phyloP scores from a whole-genome alignment of 2,329 filamentous ascomycete genomes.

The Pseudocercospora cruenta region DNA sequence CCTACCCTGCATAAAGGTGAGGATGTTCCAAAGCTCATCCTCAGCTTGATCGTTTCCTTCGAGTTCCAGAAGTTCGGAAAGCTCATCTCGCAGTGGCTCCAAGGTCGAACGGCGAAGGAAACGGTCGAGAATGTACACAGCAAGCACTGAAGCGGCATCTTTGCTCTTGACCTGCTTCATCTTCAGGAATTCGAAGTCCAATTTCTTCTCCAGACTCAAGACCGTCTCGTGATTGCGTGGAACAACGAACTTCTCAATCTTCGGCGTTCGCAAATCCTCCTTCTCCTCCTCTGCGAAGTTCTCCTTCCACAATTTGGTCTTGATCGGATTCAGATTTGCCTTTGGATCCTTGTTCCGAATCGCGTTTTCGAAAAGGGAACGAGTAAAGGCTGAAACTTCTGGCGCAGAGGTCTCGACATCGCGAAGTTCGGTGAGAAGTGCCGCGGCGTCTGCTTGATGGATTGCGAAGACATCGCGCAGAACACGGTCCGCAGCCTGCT shows the following conservation, averaged over 20 bases:
- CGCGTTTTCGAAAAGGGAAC: neutral
- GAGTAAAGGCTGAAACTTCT: neutral
- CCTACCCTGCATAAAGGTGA: neutral
- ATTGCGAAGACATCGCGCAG: slow-evolving; percentile 4
- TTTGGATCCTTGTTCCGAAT: neutral
- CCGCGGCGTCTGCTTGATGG: neutral
- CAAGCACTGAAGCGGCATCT: neutral
- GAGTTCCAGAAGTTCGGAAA: neutral
- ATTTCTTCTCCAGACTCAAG: neutral
- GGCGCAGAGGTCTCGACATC: neutral
- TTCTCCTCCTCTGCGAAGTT: neutral
- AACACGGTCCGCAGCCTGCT: slow-evolving; percentile 13
- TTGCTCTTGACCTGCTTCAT: neutral
- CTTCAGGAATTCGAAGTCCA: neutral
- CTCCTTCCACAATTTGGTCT: neutral
- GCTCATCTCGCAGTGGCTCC: neutral
- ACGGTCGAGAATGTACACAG: neutral
- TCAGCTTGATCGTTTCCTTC: neutral
- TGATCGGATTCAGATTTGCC: neutral
- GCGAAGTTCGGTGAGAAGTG: neutral
- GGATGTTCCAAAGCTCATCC: neutral
- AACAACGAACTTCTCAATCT: neutral
- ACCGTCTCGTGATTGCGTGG: neutral
- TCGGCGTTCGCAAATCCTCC: neutral
- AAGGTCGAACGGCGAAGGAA: neutral